phyloP scores from a whole-genome alignment of 140 eudicot genomes.

The Oenanthe javanica region DNA sequence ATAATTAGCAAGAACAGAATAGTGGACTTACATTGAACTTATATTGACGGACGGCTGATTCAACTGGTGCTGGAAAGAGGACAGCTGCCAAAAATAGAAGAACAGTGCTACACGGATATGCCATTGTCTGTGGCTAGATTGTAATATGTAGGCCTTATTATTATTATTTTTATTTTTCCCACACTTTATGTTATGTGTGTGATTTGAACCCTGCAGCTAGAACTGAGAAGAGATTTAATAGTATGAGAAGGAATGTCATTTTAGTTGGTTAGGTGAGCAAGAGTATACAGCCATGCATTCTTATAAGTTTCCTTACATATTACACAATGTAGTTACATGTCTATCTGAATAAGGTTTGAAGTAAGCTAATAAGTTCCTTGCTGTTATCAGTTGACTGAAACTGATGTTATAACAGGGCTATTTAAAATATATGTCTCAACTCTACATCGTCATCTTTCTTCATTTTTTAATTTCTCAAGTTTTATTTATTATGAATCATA shows the following conservation, averaged over 20 bases:
- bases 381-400: constrained; percentile 20
- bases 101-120: constrained; percentile 17
- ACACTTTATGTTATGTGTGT: background rate
- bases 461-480: too few relatives aligned
- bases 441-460: background rate
- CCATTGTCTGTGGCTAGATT: constrained; percentile 20
- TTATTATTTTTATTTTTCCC: background rate
- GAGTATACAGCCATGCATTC: constrained; percentile 15
- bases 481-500: background rate
- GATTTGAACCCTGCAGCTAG: constrained; percentile 14
- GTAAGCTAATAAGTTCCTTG: constrained; percentile 12
- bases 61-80: constrained; percentile 29
- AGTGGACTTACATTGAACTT: constrained; percentile 41
- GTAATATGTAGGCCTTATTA: background rate
- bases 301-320: constrained; percentile 35
- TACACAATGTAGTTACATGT: constrained; percentile 34
- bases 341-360: constrained; percentile 13
- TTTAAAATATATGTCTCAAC: constrained; percentile 32
- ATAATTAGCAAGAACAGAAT: background rate
- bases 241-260: constrained; percentile 43
- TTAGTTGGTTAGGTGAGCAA: constrained; percentile 50
- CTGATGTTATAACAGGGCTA: constrained; percentile 17
- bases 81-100: constrained; percentile 27
- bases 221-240: constrained; percentile 14
- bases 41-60: constrained; percentile 52